Evolutionary conservation across 495 filamentous ascomycete species (phyloP).

Genomic region (Xanthoparmelia taractica): DNA sequence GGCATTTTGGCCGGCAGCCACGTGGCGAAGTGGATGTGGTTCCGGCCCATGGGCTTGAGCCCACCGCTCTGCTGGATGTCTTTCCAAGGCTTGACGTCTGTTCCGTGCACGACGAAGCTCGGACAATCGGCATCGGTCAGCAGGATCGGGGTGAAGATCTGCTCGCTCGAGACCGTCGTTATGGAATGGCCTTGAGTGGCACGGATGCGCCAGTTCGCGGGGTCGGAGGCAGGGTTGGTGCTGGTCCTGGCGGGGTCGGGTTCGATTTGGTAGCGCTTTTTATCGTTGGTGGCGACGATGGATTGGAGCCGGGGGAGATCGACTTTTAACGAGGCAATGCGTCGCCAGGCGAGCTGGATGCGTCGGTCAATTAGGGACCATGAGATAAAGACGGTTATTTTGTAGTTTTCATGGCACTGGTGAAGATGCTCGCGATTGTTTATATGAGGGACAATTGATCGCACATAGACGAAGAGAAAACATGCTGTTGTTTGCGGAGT

Average conservation of each 20-base stretch:
- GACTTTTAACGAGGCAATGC: conserved; percentile 58
- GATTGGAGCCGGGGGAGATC: conserved; percentile 64
- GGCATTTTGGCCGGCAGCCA: conserved; percentile 47
- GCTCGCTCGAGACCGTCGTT: conserved; percentile 54
- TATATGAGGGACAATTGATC: not conserved
- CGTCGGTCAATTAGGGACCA: not conserved
- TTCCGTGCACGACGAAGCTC: conserved; percentile 71
- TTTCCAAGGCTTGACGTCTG: conserved; percentile 68
- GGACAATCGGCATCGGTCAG: conserved; percentile 27
- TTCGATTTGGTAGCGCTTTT: conserved; percentile 72
- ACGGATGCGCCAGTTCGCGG: conserved; percentile 74
- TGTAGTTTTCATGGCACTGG: not conserved
- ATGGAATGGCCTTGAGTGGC: conserved; percentile 84
- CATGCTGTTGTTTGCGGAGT: not conserved
- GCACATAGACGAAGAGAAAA: not conserved
- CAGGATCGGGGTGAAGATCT: conserved; percentile 60
- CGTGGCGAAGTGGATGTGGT: conserved; percentile 80
- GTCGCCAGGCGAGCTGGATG: conserved; percentile 58
- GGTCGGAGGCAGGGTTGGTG: conserved; percentile 31
- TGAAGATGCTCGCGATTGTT: not conserved
- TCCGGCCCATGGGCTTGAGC: conserved; percentile 68
- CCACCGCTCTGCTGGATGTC: conserved; percentile 65
- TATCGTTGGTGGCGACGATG: conserved; percentile 71
- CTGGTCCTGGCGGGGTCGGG: conserved; percentile 9
- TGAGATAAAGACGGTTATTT: not conserved